Evolutionary conservation across 345 rosid species (phyloP), one percentile per base, ranked within the genome.

Genomic region (Euclidium syriacum): DNA sequence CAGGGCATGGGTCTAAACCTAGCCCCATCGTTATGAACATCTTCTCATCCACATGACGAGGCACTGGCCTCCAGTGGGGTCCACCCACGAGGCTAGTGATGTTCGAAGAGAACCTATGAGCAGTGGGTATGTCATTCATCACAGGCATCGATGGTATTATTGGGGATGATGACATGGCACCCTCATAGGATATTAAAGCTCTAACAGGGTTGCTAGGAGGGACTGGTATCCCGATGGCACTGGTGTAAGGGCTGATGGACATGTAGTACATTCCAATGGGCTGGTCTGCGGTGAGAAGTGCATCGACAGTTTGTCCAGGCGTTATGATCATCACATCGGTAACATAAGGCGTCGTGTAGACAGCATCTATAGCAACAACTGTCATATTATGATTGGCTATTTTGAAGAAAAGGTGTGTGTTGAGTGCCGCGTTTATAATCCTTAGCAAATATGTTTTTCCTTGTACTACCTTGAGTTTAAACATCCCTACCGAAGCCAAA

Each of bases 341-440:
- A 32, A 62, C 41, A 26, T 85, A 80, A 12, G 86, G 96, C 0
- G 65, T 51, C 3, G 89, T 85, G 77, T 91, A 91, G 7, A 52
- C 3, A 2, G 96, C 98, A 10, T 91, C 98, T 0, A 79, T 18
- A 1, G 81, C 87, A 0, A 88, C 96, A 3, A 91, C 82, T 32
- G 78, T 86, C 58, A 91, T 7, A 7, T 76, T 80, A 71, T 91
- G 98, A 49, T 71, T 76, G 57, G 92, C 90, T 55, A 91, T 78
- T 68, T 81, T 86, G 81, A 81, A 91, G 77, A 91, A 91, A 10
- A 85, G 79, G 32, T 88, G 90, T 25, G 42, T 79, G 81, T 86
- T 78, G 77, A 91, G 81, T 9, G 96, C 98, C 59, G 92, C 95
- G 52, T 88, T 88, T 80, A 91, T 82, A 26, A 91, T 79, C 5